phyloP scores from a whole-genome alignment of 1,284 basidiomycete species.

The Psilocybe mexicana region DNA sequence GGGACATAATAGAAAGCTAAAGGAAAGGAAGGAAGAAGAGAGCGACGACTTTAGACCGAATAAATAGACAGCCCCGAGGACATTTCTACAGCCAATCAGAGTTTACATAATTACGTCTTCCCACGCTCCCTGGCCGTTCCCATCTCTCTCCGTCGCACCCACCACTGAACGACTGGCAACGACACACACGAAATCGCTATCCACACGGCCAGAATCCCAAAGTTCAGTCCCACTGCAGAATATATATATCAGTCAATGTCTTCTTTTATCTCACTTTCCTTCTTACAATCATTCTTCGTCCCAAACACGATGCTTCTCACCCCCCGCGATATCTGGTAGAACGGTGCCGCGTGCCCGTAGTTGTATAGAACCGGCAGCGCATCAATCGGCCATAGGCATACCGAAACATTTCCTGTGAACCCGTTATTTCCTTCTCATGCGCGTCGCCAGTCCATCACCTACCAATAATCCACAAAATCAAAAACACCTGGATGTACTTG shows the following conservation, averaged over 20 bases:
- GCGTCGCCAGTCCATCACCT: constrained; percentile 16
- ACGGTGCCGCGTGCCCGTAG: constrained; percentile 69
- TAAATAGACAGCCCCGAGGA: constrained; percentile 15
- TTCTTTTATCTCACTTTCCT: background rate
- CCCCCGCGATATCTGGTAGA: constrained; percentile 65
- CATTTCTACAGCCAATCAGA: constrained; percentile 13
- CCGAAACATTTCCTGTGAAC: constrained; percentile 61
- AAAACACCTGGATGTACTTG: constrained; percentile 57
- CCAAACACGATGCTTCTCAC: constrained; percentile 68
- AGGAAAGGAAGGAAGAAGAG: constrained; percentile 5
- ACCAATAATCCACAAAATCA: constrained; percentile 69
- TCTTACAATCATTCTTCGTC: constrained; percentile 59
- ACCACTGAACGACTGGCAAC: constrained; percentile 42
- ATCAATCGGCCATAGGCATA: constrained; percentile 61
- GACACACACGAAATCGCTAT: constrained; percentile 44
- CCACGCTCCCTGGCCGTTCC: background rate
- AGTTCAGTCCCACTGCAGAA: constrained; percentile 50
- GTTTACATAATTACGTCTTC: constrained; percentile 18
- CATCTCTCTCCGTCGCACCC: constrained; percentile 21
- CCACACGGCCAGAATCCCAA: constrained; percentile 52
- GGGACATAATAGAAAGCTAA: constrained; percentile 18
- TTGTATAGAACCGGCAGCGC: constrained; percentile 63
- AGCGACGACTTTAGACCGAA: constrained; percentile 5
- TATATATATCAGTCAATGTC: background rate
- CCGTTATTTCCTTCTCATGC: constrained; percentile 1